phyloP scores from a whole-genome alignment of 2,329 filamentous ascomycete species.

The Aspergillus fructus region DNA sequence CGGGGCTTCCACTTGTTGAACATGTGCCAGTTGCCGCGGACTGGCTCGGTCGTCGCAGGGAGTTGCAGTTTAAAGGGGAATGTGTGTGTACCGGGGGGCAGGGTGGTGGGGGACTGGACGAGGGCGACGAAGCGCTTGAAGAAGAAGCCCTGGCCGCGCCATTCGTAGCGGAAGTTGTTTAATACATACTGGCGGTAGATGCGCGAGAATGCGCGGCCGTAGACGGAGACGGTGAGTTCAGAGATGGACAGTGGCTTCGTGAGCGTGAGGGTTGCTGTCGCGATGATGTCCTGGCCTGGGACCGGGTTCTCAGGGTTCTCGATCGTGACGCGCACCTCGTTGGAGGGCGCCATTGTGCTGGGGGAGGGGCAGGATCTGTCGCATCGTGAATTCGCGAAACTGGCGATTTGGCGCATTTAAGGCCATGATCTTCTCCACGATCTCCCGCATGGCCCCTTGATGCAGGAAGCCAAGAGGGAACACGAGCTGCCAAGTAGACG shows the following conservation, averaged over 20 bases:
- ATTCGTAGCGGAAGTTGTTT: neutral
- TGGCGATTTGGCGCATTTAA: too few relatives aligned
- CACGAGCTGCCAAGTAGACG: too few relatives aligned
- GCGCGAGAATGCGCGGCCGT: neutral
- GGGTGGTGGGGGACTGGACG: neutral
- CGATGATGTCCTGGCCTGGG: neutral
- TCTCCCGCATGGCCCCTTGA: too few relatives aligned
- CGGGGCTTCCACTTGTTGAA: too few relatives aligned
- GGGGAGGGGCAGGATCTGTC: too few relatives aligned
- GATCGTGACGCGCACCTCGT: neutral
- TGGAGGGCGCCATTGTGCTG: neutral
- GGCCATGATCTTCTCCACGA: too few relatives aligned
- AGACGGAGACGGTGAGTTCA: neutral
- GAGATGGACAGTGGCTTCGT: neutral
- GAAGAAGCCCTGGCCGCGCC: neutral
- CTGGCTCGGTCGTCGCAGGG: neutral
- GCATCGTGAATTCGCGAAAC: too few relatives aligned
- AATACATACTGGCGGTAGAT: neutral
- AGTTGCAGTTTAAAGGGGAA: neutral
- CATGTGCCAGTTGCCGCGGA: neutral
- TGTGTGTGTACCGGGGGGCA: neutral
- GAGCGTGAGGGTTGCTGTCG: neutral
- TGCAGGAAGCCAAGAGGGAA: too few relatives aligned
- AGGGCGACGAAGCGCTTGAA: neutral
- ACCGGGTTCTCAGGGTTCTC: neutral